These are phyloP conservation scores for Hypomyces rosellus DNA, from an alignment of 2,329 filamentous ascomycete genomes.

Conservation along the genomic window DNA sequence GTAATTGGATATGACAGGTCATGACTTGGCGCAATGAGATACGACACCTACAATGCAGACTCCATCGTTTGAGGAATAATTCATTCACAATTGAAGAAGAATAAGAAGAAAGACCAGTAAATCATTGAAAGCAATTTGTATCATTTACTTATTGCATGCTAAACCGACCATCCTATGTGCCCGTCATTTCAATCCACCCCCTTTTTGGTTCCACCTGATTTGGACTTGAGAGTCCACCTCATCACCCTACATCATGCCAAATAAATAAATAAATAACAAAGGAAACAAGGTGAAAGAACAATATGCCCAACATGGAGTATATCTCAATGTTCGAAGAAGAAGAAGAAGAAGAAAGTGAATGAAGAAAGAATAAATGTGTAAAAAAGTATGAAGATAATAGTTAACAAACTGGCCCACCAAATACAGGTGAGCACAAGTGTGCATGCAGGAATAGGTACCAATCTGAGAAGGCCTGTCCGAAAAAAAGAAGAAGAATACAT, in stretches of 20 bases:
- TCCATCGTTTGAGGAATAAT: too few species aligned
- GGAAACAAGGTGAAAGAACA: conserved; percentile 4
- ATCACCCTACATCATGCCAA: not conserved
- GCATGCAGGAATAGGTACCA: conserved; percentile 13
- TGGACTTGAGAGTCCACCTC: too few species aligned
- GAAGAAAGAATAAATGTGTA: not conserved
- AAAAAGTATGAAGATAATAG: too few species aligned
- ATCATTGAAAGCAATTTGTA: too few species aligned
- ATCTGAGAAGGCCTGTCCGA: conserved; percentile 14
- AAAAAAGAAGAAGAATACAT: not conserved
- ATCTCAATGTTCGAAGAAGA: conserved; percentile 3
- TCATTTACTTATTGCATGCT: too few species aligned
- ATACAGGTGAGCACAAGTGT: not conserved
- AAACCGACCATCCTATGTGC: conserved; percentile 1
- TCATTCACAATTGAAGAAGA: too few species aligned
- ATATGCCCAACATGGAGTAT: conserved; percentile 1
- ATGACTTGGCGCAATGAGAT: too few species aligned
- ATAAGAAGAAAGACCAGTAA: too few species aligned
- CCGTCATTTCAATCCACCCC: not conserved
- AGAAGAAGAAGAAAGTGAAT: conserved; percentile 7
- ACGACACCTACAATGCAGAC: too few species aligned
- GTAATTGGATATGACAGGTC: too few species aligned
- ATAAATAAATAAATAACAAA: not conserved
- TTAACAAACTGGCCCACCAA: not conserved
- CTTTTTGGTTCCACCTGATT: not conserved